These are phyloP conservation scores for Trypanosoma theileri DNA, from an alignment of 208 protist species.

Conservation along the genomic window DNA sequence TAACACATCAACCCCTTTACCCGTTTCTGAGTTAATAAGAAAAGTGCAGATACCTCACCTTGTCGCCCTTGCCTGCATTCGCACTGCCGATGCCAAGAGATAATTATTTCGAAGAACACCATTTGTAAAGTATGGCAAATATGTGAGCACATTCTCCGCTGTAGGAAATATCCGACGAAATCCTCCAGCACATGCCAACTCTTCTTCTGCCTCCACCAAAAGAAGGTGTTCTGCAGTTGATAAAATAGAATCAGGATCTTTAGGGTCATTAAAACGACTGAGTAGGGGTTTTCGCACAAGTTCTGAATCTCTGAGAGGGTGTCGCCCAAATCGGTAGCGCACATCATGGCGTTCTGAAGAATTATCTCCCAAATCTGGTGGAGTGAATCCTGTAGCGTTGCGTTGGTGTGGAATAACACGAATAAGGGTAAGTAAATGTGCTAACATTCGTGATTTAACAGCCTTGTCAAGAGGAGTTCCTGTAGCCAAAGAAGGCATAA, in stretches of 20 bases:
- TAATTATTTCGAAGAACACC: constrained; percentile 86
- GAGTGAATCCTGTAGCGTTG: constrained; percentile 24
- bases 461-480: constrained; percentile 84
- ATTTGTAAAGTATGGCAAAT: constrained; percentile 76
- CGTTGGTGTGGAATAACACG: constrained; percentile 73
- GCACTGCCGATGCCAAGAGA: constrained; percentile 63
- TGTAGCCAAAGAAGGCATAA: constrained; percentile 90
- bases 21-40: not conserved
- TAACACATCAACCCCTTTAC: too few species aligned
- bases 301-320: constrained; percentile 46
- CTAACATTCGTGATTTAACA: constrained; percentile 86
- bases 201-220: constrained; percentile 81
- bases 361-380: constrained; percentile 12
- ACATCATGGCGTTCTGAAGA: constrained; percentile 31
- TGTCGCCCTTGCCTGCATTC: constrained; percentile 41
- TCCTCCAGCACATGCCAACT: constrained; percentile 73
- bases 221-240: constrained; percentile 59
- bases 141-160: constrained; percentile 52
- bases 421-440: constrained; percentile 84
- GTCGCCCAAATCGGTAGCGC: constrained; percentile 71
- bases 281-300: constrained; percentile 52
- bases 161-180: constrained; percentile 81
- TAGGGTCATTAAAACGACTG: constrained; percentile 55
- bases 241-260: constrained; percentile 66
- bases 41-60: not conserved